Base-by-base conservation (phyloP, 768 basidiomycete species). In the Symmetrospora coprosmae region DNA sequence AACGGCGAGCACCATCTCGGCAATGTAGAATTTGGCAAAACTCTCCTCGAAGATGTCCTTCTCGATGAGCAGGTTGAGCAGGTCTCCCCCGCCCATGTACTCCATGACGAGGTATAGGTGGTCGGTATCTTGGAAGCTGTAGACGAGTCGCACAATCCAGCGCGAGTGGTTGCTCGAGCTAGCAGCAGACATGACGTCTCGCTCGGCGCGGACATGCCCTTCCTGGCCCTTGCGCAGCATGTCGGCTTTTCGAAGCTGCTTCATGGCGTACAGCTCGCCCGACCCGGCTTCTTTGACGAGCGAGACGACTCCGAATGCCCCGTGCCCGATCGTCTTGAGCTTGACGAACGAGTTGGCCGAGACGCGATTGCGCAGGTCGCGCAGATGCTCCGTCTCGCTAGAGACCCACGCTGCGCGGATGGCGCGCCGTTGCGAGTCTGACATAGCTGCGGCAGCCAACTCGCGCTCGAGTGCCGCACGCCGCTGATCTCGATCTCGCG, bases 1-100 rank as follows among this genome's bases (percentile, higher is more conserved):
- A 64, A 97, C 83, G 30, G 88, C 87, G 19, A 96, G 79, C 61
- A 97, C 78, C 69, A 89, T 88, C 79, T 96, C 92, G 58, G 91
- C 86, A 63, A 90, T 79, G 75, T 96, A 97, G 77, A 94, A 94
- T 65, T 85, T 80, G 61, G 86, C 83, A 73, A 90, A 89, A 68
- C 83, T 80, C 77, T 91, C 88, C 64, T 87, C 84, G 69, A 91
- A 89, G 59, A 87, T 80, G 71, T 89, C 87, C 62, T 83, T 76
- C 74, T 94, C 87, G 67, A 96, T 92, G 71, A 96, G 78, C 67
- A 96, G 81, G 73, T 94, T 94, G 55, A 99, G 81, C 67, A 96
- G 82, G 76, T 96, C 91, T 60, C 91, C 88, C 59, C 90, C 89
- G 64, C 89, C 88, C 87, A 92, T 92, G 73, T 83, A 94, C 71